phyloP scores from a whole-genome alignment of 169 alveolate genomes.

The Plasmodium vivax region DNA sequence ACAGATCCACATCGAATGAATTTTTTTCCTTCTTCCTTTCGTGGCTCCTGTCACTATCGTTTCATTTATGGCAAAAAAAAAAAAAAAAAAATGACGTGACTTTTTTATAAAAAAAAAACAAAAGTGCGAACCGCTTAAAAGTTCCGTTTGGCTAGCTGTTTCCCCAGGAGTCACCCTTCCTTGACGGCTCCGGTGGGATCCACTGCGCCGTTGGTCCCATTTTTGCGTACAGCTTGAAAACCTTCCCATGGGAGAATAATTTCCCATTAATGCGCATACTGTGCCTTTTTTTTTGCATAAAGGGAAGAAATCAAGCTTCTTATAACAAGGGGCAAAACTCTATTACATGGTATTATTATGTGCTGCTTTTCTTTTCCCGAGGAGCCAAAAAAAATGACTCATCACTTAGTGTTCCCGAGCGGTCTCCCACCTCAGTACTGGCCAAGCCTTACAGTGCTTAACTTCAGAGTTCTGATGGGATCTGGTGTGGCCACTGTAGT shows the following conservation, averaged over 20 bases:
- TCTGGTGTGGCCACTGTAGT: slow-evolving; percentile 93
- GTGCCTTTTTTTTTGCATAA: neutral
- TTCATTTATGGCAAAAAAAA: neutral
- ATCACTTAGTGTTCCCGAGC: slow-evolving; percentile 87
- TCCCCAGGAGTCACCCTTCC: neutral
- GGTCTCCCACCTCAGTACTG: slow-evolving; percentile 95
- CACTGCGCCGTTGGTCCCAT: neutral
- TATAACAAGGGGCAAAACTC: neutral
- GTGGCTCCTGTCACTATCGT: neutral
- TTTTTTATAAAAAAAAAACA: no score
- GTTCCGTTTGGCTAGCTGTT: neutral
- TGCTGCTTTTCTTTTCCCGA: neutral
- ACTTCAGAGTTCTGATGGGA: slow-evolving; percentile 95
- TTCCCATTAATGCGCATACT: neutral
- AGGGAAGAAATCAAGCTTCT: neutral
- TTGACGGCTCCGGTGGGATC: slow-evolving; percentile 70
- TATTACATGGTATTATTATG: neutral
- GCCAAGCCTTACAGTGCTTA: slow-evolving; percentile 92
- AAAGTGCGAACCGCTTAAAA: neutral
- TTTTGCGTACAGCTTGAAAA: neutral
- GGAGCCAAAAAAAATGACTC: slow-evolving; percentile 61
- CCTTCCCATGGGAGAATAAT: neutral
- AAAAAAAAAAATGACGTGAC: neutral
- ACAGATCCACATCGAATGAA: neutral
- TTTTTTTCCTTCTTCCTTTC: neutral